Evolutionary conservation across 306 rosid genomes (phyloP), one percentile per base, ranked within the genome.

Genomic region (Myrica gale): DNA sequence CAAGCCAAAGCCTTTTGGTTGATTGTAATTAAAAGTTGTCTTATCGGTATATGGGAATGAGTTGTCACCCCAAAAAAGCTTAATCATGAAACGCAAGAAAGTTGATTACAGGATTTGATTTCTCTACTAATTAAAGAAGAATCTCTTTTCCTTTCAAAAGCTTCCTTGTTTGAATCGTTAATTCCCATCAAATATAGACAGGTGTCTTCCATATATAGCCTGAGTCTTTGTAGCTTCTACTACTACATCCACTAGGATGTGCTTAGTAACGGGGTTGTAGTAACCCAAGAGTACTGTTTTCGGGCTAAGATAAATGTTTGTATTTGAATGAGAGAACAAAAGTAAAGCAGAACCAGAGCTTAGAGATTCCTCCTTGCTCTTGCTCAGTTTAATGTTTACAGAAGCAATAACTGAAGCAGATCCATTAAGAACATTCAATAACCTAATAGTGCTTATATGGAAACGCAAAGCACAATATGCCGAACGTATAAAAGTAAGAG

Each of bases 51-150:
- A 72, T 75, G 85, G 80, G 78, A 78, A 68, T 83, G 89, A 86
- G 89, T 86, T 86, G 89, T 78, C 89, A 83, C 82, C 85, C 82
- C 70, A 80, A 52, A 69, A 72, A 81, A 54, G 78, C 84, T 72
- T 78, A 84, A 86, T 79, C 84, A 81, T 84, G 78, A 81, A 69
- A 48, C 37, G 63, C 63, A 74, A 83, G 84, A 83, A 83, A 81
- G 83, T 57, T 81, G 42, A 37, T 20, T 63, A 32, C 43, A 51
- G 73, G 37, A 78, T 74, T 85, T 77, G 73, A 52, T 86, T 77
- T 58, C 73, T 76, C 84, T 85, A 61, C 74, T 63, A 39, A 79
- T 77, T 74, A 76, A 85, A 84, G 76, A 72, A 53, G 77, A 21
- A 73, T 83, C 69, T 81, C 63, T 66, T 72, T 81, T 75, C 54